Evolutionary conservation across 1,284 basidiomycete species (phyloP).

Genomic region (Hortiboletus rubellus): DNA sequence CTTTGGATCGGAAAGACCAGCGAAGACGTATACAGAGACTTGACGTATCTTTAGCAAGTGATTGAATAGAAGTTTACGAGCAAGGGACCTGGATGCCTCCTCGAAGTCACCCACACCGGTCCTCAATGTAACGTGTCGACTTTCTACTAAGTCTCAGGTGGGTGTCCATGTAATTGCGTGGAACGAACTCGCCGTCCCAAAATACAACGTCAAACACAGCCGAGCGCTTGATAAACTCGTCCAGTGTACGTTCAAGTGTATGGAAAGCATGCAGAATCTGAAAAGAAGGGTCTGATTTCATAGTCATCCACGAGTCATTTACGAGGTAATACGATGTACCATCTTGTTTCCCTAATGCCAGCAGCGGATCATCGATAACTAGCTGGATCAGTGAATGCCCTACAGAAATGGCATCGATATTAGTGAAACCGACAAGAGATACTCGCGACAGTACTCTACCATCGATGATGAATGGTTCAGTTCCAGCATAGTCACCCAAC

Average conservation of each 20-base stretch:
- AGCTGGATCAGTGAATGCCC: constrained; percentile 63
- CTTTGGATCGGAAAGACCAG: constrained; percentile 42
- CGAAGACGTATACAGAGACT: constrained; percentile 47
- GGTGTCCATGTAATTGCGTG: background rate
- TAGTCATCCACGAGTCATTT: background rate
- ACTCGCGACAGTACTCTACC: constrained; percentile 39
- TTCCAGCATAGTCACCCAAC: constrained; percentile 67
- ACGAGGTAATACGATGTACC: constrained; percentile 32
- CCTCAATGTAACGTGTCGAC: constrained; percentile 41
- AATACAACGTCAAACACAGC: constrained; percentile 67
- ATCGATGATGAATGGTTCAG: constrained; percentile 65
- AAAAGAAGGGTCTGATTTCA: constrained; percentile 48
- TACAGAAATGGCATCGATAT: constrained; percentile 21
- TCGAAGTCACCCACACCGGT: constrained; percentile 40
- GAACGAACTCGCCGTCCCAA: constrained; percentile 49
- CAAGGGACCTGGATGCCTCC: constrained; percentile 50
- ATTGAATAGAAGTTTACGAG: constrained; percentile 50
- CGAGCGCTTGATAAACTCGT: constrained; percentile 49
- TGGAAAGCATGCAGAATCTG: constrained; percentile 63
- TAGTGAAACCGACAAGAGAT: background rate
- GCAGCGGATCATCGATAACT: constrained; percentile 56
- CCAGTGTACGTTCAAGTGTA: constrained; percentile 50
- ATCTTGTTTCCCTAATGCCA: constrained; percentile 48
- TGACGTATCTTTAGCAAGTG: constrained; percentile 45
- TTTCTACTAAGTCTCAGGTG: constrained; percentile 34